Percentiles rank a stretch among this genome's conserved stretches.
Conservation (phyloP, 2,329 filamentous ascomycete species). For the Colletotrichum cuscutae region DNA sequence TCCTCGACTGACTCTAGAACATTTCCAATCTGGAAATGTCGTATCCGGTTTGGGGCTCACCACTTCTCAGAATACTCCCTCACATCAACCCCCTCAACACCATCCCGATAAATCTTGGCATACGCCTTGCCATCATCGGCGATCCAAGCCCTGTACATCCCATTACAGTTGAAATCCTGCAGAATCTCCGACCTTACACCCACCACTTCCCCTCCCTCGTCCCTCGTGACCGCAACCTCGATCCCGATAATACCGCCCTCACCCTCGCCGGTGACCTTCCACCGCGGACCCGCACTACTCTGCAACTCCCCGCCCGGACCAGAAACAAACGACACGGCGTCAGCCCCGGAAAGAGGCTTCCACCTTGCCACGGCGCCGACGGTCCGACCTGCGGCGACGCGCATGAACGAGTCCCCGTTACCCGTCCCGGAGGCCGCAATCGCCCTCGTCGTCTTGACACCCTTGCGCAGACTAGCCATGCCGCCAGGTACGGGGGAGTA, state of each 20-base stretch:
- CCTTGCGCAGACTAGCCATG: not conserved
- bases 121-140: constrained; percentile 68
- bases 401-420: constrained; percentile 89
- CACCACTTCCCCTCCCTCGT: constrained; percentile 54
- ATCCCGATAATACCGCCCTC: constrained; percentile 89
- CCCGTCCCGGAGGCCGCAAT: constrained; percentile 81
- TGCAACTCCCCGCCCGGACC: constrained; percentile 80
- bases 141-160: constrained; percentile 87
- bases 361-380: constrained; percentile 79
- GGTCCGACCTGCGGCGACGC: constrained; percentile 76
- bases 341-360: constrained; percentile 58
- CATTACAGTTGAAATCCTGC: constrained; percentile 85
- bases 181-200: constrained; percentile 64
- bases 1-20: not conserved
- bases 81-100: constrained; percentile 29
- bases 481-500: constrained; percentile 46
- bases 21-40: not conserved
- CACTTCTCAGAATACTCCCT: constrained; percentile 16
- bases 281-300: constrained; percentile 77
- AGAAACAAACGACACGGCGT: constrained; percentile 72
- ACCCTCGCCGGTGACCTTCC: constrained; percentile 80
- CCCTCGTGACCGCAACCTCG: constrained; percentile 63
- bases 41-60: not conserved
- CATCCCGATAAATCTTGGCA: constrained; percentile 65
- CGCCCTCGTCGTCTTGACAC: constrained; percentile 51